phyloP scores from a whole-genome alignment of 208 protist genomes.

The Leishmania braziliensis region DNA sequence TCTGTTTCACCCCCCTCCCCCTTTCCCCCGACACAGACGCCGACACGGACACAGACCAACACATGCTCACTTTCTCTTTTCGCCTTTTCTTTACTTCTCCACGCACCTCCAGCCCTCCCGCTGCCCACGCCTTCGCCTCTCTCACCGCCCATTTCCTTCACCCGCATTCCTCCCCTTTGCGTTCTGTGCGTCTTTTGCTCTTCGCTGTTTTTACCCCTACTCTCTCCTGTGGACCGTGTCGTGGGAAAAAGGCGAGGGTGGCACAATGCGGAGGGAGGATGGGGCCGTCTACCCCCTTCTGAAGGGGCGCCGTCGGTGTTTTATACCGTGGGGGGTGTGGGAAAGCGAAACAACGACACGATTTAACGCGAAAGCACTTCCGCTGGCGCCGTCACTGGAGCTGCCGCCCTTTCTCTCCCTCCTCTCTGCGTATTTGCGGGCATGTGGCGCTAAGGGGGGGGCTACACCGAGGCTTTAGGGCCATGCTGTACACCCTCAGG shows the following conservation, averaged over 20 bases:
- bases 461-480: background rate
- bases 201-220: background rate
- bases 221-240: background rate
- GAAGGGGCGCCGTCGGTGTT: background rate
- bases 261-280: background rate
- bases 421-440: background rate
- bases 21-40: background rate
- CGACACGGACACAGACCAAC: slow-evolving; percentile 4
- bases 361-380: background rate
- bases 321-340: background rate
- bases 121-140: background rate
- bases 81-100: background rate
- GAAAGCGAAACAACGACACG: background rate
- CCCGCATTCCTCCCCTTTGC: background rate
- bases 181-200: background rate
- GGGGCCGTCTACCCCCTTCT: background rate
- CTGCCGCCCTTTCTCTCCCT: background rate
- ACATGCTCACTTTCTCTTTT: slow-evolving; percentile 1
- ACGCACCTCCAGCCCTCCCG: background rate
- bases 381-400: background rate
- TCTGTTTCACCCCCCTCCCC: slow-evolving; percentile 3
- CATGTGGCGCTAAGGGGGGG: background rate
- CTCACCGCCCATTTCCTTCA: background rate
- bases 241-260: background rate
- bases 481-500: background rate